Evolutionary conservation across 352 stramenopile species (phyloP).

Genomic region (Pythium rishiriense): DNA sequence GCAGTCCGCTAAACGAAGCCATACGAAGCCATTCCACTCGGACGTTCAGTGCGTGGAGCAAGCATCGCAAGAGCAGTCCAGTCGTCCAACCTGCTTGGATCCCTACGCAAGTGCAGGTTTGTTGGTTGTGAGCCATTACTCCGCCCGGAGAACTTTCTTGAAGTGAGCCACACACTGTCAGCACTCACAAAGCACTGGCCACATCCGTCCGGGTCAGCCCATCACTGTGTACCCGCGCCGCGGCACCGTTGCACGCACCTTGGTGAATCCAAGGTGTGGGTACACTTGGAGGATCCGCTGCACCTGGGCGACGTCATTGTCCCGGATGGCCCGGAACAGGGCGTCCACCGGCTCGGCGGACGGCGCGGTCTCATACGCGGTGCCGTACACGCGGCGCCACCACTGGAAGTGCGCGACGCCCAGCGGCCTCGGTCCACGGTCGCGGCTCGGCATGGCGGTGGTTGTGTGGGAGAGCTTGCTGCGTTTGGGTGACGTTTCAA

Average conservation of each 20-base stretch:
- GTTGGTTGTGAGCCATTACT: slow-evolving; percentile 2
- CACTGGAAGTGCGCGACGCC: slow-evolving; percentile 16
- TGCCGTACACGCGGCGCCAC: slow-evolving; percentile 17
- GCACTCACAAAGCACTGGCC: slow-evolving; percentile 31
- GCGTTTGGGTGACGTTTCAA: slow-evolving; percentile 17
- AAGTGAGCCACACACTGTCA: neutral
- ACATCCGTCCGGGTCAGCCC: slow-evolving; percentile 7
- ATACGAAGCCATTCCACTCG: neutral
- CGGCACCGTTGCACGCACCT: slow-evolving; percentile 13
- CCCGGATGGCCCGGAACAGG: slow-evolving; percentile 25
- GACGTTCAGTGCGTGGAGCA: slow-evolving; percentile 1
- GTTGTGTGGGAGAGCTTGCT: too few species aligned
- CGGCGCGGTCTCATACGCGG: slow-evolving; percentile 14
- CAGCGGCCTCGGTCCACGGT: neutral
- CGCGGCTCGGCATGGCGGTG: neutral
- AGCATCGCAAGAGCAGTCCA: slow-evolving; percentile 9
- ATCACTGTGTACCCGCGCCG: slow-evolving; percentile 3
- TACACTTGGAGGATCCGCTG: slow-evolving; percentile 15
- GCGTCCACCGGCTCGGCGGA: neutral
- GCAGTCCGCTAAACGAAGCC: slow-evolving; percentile 46
- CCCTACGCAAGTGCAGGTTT: slow-evolving; percentile 4
- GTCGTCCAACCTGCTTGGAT: slow-evolving; percentile 20
- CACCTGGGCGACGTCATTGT: slow-evolving; percentile 20
- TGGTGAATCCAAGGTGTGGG: slow-evolving; percentile 28
- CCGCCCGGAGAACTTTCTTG: slow-evolving; percentile 1